A percentile compares a stretch with the other conserved stretches of the same genome.
Conservation (phyloP, 2,329 filamentous ascomycete species). For the Aspergillus novofumigatus region DNA sequence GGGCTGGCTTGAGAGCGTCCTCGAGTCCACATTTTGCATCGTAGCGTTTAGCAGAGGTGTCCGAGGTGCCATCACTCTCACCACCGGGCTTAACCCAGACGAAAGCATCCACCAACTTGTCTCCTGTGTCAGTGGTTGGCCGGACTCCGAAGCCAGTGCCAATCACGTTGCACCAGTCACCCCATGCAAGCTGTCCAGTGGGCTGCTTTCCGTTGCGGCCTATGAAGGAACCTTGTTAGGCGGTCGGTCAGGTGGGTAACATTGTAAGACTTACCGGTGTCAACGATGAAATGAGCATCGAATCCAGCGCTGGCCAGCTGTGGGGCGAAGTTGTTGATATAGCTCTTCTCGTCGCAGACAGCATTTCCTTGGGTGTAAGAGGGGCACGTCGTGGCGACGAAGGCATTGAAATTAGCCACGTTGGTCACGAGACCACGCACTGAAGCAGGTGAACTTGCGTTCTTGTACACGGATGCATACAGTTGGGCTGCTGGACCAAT, state of each 20-base stretch:
- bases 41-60: conserved; percentile 49
- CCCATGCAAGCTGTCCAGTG: conserved; percentile 53
- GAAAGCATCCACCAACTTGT: conserved; percentile 59
- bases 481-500: conserved; percentile 48
- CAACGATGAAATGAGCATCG: conserved; percentile 54
- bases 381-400: conserved; percentile 42
- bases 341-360: conserved; percentile 53
- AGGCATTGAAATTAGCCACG: conserved; percentile 58
- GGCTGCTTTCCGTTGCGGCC: conserved; percentile 61
- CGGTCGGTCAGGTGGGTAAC: not conserved
- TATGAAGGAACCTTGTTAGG: conserved; percentile 16
- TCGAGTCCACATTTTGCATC: conserved; percentile 53
- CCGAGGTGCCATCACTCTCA: conserved; percentile 50
- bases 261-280: conserved; percentile 40
- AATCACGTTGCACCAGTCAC: conserved; percentile 65
- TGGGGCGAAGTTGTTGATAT: conserved; percentile 47
- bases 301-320: conserved; percentile 46
- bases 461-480: conserved; percentile 47
- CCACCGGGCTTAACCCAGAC: conserved; percentile 68
- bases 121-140: conserved; percentile 60
- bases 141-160: conserved; percentile 62
- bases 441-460: conserved; percentile 44
- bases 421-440: conserved; percentile 55
- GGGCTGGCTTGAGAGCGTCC: conserved; percentile 59
- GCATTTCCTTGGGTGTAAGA: conserved; percentile 45